A percentile compares a stretch with the other conserved stretches of the same genome.
Evolutionary conservation across 2,329 filamentous ascomycete species (phyloP).

Genomic region (Trichophyton equinum): DNA sequence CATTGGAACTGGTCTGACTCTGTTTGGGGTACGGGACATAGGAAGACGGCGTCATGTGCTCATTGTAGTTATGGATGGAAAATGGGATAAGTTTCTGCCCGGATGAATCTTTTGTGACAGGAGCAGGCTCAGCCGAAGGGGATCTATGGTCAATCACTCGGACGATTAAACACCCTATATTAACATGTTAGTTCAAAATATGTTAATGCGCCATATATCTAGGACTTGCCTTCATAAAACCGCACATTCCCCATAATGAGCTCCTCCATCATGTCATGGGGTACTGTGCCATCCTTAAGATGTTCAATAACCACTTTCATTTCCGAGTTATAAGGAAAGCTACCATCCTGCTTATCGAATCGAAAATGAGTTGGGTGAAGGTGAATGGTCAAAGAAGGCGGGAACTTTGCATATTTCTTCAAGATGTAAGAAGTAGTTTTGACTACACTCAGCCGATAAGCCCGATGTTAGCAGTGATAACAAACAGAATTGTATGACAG

Average conservation of each 20-base stretch:
- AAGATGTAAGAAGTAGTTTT: conserved; percentile 65
- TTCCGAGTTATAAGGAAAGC: conserved; percentile 81
- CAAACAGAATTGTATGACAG: neutral
- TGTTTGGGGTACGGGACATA: conserved; percentile 59
- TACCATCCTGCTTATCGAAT: conserved; percentile 88
- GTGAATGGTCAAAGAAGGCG: conserved; percentile 77
- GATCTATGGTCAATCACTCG: conserved; percentile 83
- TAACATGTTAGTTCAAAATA: conserved; percentile 4
- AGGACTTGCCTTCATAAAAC: conserved; percentile 66
- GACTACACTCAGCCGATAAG: conserved; percentile 41
- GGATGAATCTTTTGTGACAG: conserved; percentile 41
- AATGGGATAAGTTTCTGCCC: conserved; percentile 55
- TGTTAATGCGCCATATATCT: neutral
- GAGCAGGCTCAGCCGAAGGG: conserved; percentile 46
- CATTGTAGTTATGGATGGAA: conserved; percentile 86
- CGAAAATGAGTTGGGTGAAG: conserved; percentile 75
- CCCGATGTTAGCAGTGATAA: neutral
- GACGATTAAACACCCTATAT: conserved; percentile 68
- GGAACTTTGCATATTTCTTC: conserved; percentile 58
- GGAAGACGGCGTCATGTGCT: conserved; percentile 78
- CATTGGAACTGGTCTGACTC: conserved; percentile 35
- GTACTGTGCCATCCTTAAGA: conserved; percentile 61
- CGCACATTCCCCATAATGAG: conserved; percentile 57
- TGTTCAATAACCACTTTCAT: conserved; percentile 76
- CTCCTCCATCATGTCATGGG: conserved; percentile 76